Percentiles rank a stretch among this genome's conserved stretches.
phyloP scores from a whole-genome alignment of 2,329 filamentous ascomycete genomes.

The Rhynchosporium graminicola region DNA sequence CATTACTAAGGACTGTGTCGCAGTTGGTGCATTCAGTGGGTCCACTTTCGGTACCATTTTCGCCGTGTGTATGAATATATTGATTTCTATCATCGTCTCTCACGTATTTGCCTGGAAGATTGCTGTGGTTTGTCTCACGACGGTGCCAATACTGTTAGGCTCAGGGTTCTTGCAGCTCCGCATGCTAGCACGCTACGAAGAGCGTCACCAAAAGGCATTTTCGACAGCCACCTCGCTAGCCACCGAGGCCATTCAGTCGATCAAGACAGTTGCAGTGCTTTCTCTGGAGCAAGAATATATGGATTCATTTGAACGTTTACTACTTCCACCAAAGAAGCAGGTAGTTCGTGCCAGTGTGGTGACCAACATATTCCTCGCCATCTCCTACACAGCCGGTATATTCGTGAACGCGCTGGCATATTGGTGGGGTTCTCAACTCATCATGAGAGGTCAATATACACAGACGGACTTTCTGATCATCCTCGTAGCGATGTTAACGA shows the following conservation, averaged over 20 bases:
- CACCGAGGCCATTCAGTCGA: conserved; percentile 65
- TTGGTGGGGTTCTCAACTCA: conserved; percentile 76
- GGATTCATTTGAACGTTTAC: conserved; percentile 53
- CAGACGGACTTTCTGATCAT: conserved; percentile 74
- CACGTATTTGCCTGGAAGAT: conserved; percentile 76
- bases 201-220: conserved; percentile 64
- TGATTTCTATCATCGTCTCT: conserved; percentile 66
- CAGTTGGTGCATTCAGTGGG: conserved; percentile 67
- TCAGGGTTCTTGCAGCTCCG: conserved; percentile 56
- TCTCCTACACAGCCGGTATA: conserved; percentile 62
- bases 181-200: conserved; percentile 61
- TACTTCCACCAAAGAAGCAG: conserved; percentile 54
- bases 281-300: conserved; percentile 57
- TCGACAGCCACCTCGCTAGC: conserved; percentile 57
- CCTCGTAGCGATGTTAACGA: conserved; percentile 68
- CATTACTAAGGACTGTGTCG: conserved; percentile 69
- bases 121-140: conserved; percentile 51
- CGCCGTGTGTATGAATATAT: conserved; percentile 66
- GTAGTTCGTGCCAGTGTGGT: conserved; percentile 48
- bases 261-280: conserved; percentile 60
- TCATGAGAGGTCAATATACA: conserved; percentile 63
- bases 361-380: conserved; percentile 53
- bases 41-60: conserved; percentile 69
- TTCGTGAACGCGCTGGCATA: conserved; percentile 74
- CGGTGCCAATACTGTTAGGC: conserved; percentile 62